Base-by-base conservation (phyloP, 148 eudicot species). In the Rhododendron molle region DNA sequence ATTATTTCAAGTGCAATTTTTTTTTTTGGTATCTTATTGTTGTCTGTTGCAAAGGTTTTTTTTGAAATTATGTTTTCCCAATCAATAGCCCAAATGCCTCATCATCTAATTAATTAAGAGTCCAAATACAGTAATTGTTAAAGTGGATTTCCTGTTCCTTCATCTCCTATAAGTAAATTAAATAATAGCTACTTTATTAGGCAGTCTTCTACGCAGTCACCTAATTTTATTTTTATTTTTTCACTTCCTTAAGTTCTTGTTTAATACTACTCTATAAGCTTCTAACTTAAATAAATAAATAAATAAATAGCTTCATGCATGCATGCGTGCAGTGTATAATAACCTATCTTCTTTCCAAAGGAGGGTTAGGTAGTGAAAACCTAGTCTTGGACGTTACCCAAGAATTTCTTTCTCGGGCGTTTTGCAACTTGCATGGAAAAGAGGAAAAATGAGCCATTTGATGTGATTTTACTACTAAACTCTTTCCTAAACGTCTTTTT, bases 351-450 rank as follows among this genome's bases (percentile, higher is more conserved):
- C n/a, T 62, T 40, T 62, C 14, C 14, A 38, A 38, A 58, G 26
- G 2, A n/a, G 81, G 81, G 23, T 34, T 77, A 85, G 82, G 86
- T 85, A 11, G 69, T 78, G 86, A 78, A 85, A 85, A 46, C 44
- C 43, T 30, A 62, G 77, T 58, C 58, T 78, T 78, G 43, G 76
- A 38, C 14, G 69, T 1, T 21, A 26, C 40, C 65, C 9, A 1
- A 76, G 79, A 78, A 65, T 11, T 23, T 65, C 74, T 18, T 21
- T 65, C 60, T 34, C 77, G 62, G 83, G 83, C 9, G 77, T 23
- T 74, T 18, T 65, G 18, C 83, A 65, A 44, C 5, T 79, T 78
- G 43, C 43, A 40, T 40, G 60, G 81, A 78, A 78, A 78, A 4
- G 7, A 20, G 30, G 49, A 30, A 62, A 43, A 54, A 60, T 7